Base-by-base conservation (phyloP, 495 filamentous ascomycete species). In the Astrocystis sublimbata region DNA sequence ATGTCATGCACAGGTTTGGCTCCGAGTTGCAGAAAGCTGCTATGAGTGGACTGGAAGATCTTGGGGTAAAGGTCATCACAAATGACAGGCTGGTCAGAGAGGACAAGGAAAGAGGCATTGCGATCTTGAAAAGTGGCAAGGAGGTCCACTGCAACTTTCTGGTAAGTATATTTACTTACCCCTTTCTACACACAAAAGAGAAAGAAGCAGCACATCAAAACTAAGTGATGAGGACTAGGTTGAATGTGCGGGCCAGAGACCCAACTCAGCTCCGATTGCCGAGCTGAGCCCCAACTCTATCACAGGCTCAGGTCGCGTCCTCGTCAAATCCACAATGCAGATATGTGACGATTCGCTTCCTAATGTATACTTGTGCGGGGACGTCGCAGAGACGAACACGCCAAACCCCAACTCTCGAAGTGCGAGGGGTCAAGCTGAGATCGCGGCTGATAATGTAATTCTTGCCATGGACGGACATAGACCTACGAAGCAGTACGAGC, bases 311-410 rank as follows among this genome's bases (percentile, higher is more conserved):
- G 76, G 79, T 7, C 76, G 77, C 46, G 80, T 88, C 65, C 77
- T 78, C 7, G 79, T 86, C 42, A 71, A 78, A 31, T 77, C 80
- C 0, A 89, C 85, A 0, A 71, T 89, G 65, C 86, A 88, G 65
- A 75, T 89, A 45, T 55, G 69, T 1, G 79, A 83, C 65, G 67
- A 71, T 5, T 58, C 75, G n/a, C 74, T 80, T 38, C 70, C 78
- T 0, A 76, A 85, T 47, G 65, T 89, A 2, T 89, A 84, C 60
- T 83, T 79, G 0, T 76, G 85, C 10, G 86, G 86, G 1, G 86
- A 89, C 63, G 85, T 89, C 23, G 85, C 85, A 6, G 81, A 84
- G 45, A 84, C 84, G 1, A 79, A 80, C 15, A 79, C 80, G 1
- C 56, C 71, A 9, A 79, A 80, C 38, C 85, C 82, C 49, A 86